These are phyloP conservation scores for Pyrenophora teres DNA, from an alignment of 2,329 filamentous ascomycete species.

Conservation along the genomic window DNA sequence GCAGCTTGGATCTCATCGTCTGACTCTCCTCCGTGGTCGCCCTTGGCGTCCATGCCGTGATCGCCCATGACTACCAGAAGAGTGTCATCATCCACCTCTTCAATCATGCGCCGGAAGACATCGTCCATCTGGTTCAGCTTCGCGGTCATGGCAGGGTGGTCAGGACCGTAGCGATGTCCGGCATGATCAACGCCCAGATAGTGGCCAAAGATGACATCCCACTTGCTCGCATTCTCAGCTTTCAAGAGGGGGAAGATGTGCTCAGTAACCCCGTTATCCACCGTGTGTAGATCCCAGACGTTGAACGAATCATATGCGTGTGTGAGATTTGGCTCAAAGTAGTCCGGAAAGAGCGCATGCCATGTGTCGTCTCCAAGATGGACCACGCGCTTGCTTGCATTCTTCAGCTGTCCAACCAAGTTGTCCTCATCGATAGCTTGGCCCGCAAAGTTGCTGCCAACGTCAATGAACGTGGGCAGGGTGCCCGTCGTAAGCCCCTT, in stretches of 20 bases:
- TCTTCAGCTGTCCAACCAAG: conserved; percentile 66
- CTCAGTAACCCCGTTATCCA: conserved; percentile 92
- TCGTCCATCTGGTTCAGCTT: conserved; percentile 91
- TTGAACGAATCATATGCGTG: conserved; percentile 95
- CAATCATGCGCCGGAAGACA: conserved; percentile 73
- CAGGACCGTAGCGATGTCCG: conserved; percentile 91
- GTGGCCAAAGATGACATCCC: conserved; percentile 96
- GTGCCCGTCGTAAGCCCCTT: conserved; percentile 96
- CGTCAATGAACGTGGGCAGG: conserved; percentile 89
- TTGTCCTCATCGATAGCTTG: conserved; percentile 96
- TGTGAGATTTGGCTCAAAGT: conserved; percentile 86
- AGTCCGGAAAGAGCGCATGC: conserved; percentile 89
- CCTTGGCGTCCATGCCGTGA: conserved; percentile 97
- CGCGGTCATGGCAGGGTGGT: conserved; percentile 86
- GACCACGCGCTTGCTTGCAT: conserved; percentile 75
- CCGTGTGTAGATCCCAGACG: conserved; percentile 95
- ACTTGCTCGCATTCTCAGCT: conserved; percentile 66
- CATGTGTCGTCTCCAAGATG: conserved; percentile 98
- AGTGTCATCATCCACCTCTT: conserved; percentile 78
- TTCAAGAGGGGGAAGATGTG: conserved; percentile 85
- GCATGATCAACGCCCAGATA: conserved; percentile 96
- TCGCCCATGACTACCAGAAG: conserved; percentile 97
- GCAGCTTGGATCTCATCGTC: conserved; percentile 94
- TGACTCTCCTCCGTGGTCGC: conserved; percentile 97
- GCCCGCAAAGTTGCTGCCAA: conserved; percentile 92